Percentiles rank a stretch among this genome's conserved stretches.
Evolutionary conservation across 495 filamentous ascomycete genomes (phyloP).

Genomic region (Amphirosellinia nigrospora): DNA sequence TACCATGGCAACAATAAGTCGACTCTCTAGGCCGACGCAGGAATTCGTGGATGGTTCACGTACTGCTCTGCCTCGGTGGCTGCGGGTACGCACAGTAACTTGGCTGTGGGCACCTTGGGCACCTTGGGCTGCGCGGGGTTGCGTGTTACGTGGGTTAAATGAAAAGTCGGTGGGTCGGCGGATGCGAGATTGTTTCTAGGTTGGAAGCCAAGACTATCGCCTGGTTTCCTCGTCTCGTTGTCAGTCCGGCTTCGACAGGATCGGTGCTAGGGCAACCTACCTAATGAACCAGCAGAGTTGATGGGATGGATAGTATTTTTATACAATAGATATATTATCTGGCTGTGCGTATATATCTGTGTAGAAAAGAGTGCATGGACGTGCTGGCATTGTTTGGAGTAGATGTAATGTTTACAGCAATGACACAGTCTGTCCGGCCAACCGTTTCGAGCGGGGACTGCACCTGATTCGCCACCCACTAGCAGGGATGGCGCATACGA

Average conservation of each 20-base stretch:
- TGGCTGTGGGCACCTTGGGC: slow-evolving; percentile 8
- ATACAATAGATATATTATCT: background rate
- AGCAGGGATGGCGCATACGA: too few species aligned
- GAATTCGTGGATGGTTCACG: slow-evolving; percentile 23
- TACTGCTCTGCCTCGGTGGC: background rate
- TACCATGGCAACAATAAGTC: slow-evolving; percentile 34
- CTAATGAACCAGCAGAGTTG: background rate
- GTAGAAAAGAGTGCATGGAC: background rate
- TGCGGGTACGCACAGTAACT: background rate
- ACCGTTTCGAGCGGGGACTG: slow-evolving; percentile 12
- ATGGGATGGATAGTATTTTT: background rate
- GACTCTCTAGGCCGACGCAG: background rate
- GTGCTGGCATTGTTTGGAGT: slow-evolving; percentile 6
- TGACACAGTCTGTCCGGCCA: slow-evolving; percentile 40
- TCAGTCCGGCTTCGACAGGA: slow-evolving; percentile 8
- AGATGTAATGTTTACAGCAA: slow-evolving; percentile 17
- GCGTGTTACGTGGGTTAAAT: background rate
- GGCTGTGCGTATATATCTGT: background rate
- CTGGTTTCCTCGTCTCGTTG: slow-evolving; percentile 42
- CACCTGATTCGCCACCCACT: background rate
- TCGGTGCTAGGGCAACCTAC: slow-evolving; percentile 27
- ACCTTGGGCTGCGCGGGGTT: too few species aligned
- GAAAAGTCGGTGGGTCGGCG: slow-evolving; percentile 33
- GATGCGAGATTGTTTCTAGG: slow-evolving; percentile 45
- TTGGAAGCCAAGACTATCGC: slow-evolving; percentile 42